phyloP scores from a whole-genome alignment of 768 basidiomycete species.

The Xanthoconium stramineum region DNA sequence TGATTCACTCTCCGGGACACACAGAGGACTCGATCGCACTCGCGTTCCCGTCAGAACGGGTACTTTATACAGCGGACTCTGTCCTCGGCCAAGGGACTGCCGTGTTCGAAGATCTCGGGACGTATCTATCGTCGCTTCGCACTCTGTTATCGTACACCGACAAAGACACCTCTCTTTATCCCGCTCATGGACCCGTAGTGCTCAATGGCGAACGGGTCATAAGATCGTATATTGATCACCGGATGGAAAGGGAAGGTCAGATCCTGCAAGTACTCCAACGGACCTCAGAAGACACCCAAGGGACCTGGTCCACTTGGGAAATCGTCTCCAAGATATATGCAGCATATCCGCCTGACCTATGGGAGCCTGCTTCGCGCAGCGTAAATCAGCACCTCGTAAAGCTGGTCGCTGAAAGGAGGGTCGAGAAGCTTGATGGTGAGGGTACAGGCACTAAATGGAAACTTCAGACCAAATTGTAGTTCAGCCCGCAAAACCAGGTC shows the following conservation, averaged over 20 bases:
- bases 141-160: slow-evolving; percentile 46
- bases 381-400: slow-evolving; percentile 74
- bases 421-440: slow-evolving; percentile 49
- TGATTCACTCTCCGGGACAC: slow-evolving; percentile 88
- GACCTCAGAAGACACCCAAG: slow-evolving; percentile 20
- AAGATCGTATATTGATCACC: slow-evolving; percentile 71
- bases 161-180: slow-evolving; percentile 62
- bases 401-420: slow-evolving; percentile 60
- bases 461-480: slow-evolving; percentile 15
- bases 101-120: slow-evolving; percentile 78
- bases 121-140: slow-evolving; percentile 65
- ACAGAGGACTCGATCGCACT: slow-evolving; percentile 83
- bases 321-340: slow-evolving; percentile 68
- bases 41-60: slow-evolving; percentile 62
- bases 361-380: slow-evolving; percentile 68
- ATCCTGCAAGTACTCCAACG: slow-evolving; percentile 53
- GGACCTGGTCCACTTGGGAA: slow-evolving; percentile 59
- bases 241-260: slow-evolving; percentile 77
- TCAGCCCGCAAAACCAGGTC: background rate
- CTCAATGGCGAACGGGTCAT: slow-evolving; percentile 59
- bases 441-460: slow-evolving; percentile 51
- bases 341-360: slow-evolving; percentile 64
- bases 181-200: slow-evolving; percentile 85
- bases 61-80: slow-evolving; percentile 88
- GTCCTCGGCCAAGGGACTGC: slow-evolving; percentile 89